Evolutionary conservation across 2,329 filamentous ascomycete genomes (phyloP), one percentile per base, ranked within the genome.

Genomic region (Alternaria gaisen): DNA sequence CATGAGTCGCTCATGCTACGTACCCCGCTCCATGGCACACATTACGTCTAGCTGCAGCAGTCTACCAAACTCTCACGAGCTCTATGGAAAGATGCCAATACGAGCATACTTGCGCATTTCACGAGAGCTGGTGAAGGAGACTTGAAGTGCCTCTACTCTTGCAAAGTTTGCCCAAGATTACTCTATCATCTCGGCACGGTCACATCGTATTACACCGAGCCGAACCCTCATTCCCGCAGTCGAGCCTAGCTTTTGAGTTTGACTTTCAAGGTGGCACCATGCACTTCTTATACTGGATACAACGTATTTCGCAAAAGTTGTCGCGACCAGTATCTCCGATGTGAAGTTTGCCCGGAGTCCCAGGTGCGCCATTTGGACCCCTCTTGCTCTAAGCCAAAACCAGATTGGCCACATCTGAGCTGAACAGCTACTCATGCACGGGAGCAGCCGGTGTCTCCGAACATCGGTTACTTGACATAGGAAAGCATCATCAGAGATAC

Each of bases 41-140:
- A 26, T 50, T 50, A 50, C 46, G 32, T 38, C 32, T 24, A 38
- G 46, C 46, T 50, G 46, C 32, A 50, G 46, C 20, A 50, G 46
- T 50, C 46, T 50, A 50, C 46, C 32, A 38, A 22, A 36, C 20
- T 36, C 0, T 5, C n/a, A 20, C 46, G 9, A 24, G 10, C 20
- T 36, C 20, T 30, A n/a, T 22, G 46, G n/a, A 3, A 24, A 26
- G 14, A 50, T 14, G 32, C 16, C 12, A 38, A 26, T 34, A 36
- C 32, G 20, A 50, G 30, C 32, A 4, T 50, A 42, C 40, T 16
- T 38, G 30, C 14, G 20, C 30, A 50, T 50, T 12, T 8, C 20
- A 38, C 46, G 20, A 38, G 20, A 42, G 32, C 20, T n/a, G 30
- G 16, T 48, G 18, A 26, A 48, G 28, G 12, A 48, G 18, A 48